phyloP scores from a whole-genome alignment of 2,329 filamentous ascomycete species.

The Paecilomyces fulvus region DNA sequence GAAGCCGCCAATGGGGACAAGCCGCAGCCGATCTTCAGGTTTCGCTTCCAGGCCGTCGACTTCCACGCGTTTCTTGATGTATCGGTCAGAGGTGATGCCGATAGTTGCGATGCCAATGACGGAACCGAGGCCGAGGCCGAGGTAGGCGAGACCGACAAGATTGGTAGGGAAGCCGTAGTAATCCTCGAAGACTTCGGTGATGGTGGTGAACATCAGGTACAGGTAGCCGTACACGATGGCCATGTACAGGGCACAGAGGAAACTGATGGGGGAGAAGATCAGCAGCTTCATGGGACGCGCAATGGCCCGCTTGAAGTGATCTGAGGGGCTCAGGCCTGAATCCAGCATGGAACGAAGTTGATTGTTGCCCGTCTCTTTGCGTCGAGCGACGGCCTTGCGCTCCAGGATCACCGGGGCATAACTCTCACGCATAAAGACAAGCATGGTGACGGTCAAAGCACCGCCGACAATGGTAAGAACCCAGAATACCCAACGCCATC shows the following conservation, averaged over 20 bases:
- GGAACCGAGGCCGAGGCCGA: slow-evolving; percentile 41
- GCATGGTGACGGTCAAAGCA: no score
- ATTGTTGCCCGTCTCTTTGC: no score
- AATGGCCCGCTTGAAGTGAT: slow-evolving; percentile 24
- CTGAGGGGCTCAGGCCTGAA: no score
- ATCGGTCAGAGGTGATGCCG: no score
- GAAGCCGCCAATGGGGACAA: background rate
- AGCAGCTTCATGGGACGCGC: slow-evolving; percentile 40
- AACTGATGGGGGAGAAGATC: slow-evolving; percentile 44
- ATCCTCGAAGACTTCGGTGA: slow-evolving; percentile 43
- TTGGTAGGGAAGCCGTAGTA: slow-evolving; percentile 42
- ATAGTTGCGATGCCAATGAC: slow-evolving; percentile 5
- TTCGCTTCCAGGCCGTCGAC: no score
- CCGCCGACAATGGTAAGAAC: no score
- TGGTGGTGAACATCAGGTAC: slow-evolving; percentile 49
- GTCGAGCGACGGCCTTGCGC: no score
- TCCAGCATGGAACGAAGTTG: no score
- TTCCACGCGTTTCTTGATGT: no score
- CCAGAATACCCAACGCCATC: no score
- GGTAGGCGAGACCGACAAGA: slow-evolving; percentile 40
- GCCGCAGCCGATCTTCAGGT: background rate
- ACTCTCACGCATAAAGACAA: no score
- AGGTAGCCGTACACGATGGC: slow-evolving; percentile 49
- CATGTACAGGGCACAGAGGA: slow-evolving; percentile 45
- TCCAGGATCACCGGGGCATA: no score